These are phyloP conservation scores for Debaryomyces tyrocola DNA, from an alignment of 805 yeast genomes.

Conservation along the genomic window DNA sequence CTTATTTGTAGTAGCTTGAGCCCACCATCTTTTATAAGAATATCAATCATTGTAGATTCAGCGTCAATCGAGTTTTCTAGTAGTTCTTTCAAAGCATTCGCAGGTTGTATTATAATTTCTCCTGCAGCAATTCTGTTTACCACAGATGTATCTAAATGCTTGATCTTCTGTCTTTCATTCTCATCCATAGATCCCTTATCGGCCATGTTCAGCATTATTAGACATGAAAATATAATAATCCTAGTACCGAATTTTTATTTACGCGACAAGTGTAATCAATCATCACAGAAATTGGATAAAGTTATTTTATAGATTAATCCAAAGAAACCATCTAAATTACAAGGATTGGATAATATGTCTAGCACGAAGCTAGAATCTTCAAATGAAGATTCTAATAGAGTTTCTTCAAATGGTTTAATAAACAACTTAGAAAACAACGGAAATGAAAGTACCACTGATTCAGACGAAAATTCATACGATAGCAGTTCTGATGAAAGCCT, in stretches of 20 bases:
- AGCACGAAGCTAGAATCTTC: no score
- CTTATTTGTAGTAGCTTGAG: constrained; percentile 79
- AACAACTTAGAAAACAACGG: not conserved
- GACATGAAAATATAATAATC: no score
- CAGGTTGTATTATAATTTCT: constrained; percentile 90
- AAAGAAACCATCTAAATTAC: no score
- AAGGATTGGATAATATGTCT: no score
- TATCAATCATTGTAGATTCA: constrained; percentile 66
- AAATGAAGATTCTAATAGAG: no score
- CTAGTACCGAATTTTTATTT: no score
- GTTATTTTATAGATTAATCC: no score
- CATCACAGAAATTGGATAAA: no score
- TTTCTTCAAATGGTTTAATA: not conserved
- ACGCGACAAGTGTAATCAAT: not conserved
- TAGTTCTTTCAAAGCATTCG: constrained; percentile 91
- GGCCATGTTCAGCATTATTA: not conserved
- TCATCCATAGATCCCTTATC: not conserved
- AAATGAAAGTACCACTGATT: not conserved
- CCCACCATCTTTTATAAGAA: constrained; percentile 90
- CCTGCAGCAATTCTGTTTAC: constrained; percentile 96
- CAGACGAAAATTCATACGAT: not conserved
- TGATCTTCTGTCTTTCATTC: constrained; percentile 5
- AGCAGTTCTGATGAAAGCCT: constrained; percentile 1
- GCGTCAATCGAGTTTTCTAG: constrained; percentile 94
- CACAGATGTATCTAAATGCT: constrained; percentile 61